phyloP scores from a whole-genome alignment of 164 flowering plant species.

The Hamamelis virginiana region DNA sequence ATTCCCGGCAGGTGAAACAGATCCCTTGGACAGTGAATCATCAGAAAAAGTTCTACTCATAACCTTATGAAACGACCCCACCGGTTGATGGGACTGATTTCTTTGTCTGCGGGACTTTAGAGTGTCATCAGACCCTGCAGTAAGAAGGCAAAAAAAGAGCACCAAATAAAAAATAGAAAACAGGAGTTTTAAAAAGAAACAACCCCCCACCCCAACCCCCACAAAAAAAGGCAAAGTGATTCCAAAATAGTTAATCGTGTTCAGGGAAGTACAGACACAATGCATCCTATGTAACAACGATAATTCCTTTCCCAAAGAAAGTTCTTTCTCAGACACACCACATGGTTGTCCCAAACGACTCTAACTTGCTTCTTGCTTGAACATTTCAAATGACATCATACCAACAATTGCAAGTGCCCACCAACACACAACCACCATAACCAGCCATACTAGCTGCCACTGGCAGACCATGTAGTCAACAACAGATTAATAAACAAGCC shows the following conservation, averaged over 20 bases:
- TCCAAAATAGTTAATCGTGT: constrained; percentile 21
- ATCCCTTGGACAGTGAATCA: constrained; percentile 72
- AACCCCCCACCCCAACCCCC: too few species aligned
- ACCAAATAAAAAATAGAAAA: constrained; percentile 6
- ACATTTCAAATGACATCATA: too few species aligned
- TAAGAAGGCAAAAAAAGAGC: constrained; percentile 5
- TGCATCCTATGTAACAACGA: constrained; percentile 40
- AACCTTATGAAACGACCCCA: constrained; percentile 60
- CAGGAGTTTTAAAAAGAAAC: constrained; percentile 3
- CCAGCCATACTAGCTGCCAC: too few species aligned
- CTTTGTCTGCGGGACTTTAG: constrained; percentile 67
- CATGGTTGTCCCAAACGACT: too few species aligned
- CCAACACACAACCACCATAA: too few species aligned
- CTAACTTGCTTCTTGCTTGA: too few species aligned
- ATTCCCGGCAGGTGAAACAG: constrained; percentile 50
- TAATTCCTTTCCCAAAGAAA: constrained; percentile 17
- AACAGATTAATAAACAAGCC: too few species aligned
- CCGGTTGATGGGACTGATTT: constrained; percentile 57
- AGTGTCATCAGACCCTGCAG: constrained; percentile 82
- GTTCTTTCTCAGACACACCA: background rate
- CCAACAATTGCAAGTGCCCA: too few species aligned
- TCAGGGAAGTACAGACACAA: constrained; percentile 9
- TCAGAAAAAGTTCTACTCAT: constrained; percentile 62
- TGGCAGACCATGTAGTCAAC: too few species aligned
- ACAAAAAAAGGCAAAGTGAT: constrained; percentile 19